Evolutionary conservation across 2,329 filamentous ascomycete species (phyloP), one percentile per base, ranked within the genome.

Genomic region (Penicillium sclerotigenum): DNA sequence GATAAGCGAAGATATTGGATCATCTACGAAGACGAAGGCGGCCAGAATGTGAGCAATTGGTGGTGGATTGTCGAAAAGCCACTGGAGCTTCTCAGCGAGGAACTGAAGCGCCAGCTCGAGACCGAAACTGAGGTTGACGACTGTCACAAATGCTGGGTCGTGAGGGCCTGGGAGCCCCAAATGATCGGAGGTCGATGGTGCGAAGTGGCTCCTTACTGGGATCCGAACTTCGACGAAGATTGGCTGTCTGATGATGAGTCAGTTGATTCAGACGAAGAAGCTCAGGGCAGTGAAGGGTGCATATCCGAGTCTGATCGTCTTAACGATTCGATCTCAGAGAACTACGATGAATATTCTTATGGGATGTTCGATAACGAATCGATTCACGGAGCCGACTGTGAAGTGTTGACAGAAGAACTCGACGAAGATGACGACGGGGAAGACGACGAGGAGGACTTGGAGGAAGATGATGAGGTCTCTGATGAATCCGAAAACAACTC

Each of bases 201-300:
- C 38, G 45, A 54, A 16, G 20, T 18, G 4, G 22, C 46, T 14
- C 55, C 55, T 16, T 57, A 56, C 33, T 43, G 43, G 42, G 52
- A 60, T 41, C 58, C 59, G 31, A 45, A 41, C 18, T 62, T 58
- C 45, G 56, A 63, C n/a, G 43, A 48, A 40, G 42, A 50, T 13
- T 50, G 48, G n/a, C 51, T 43, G 20, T 46, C 41, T 10, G 57
- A 54, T 20, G 54, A 57, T 11, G 48, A 59, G 5, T 55, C 58
- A 13, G 24, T 52, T 33, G 34, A 55, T 51, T 52, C 52, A 34
- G 40, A 38, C 28, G 52, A 57, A 33, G 29, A 38, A 7, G 41
- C n/a, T 5, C 20, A 34, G 26, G 26, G 24, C n/a, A 20, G 22
- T 2, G 47, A 56, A 5, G 49, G 11, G 2, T 45, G n/a, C 4